Evolutionary conservation across 2,329 filamentous ascomycete genomes (phyloP), one percentile per base, ranked within the genome.

Genomic region (Dothideomycetes sp.): DNA sequence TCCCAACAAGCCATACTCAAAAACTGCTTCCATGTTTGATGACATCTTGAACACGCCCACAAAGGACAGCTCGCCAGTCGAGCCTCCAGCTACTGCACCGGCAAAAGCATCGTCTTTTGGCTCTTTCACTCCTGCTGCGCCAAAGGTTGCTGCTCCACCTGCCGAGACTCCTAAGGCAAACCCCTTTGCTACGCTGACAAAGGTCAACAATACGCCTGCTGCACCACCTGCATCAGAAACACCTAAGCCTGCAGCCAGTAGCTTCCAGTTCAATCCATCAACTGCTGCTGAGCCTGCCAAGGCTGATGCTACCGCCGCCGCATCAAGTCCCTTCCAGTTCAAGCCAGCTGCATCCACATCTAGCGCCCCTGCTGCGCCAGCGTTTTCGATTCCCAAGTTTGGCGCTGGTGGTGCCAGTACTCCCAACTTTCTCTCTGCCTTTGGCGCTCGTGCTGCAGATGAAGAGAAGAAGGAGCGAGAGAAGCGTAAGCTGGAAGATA

Each of bases 401-500:
- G 38, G 38, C 9, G 27, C 31, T 9, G 42, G 39, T n/a, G 38
- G 37, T 9, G 19, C 29, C 8, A 15, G 19, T 27, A 18, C 34
- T 15, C 9, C 38, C 17, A 55, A 63, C 42, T 68, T 69, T 48
- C 52, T 66, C 38, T 55, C 56, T 14, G 56, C 66, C 5, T 69
- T 70, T 45, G 56, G 58, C 18, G 46, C 46, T 27, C 51, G 54
- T 38, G 58, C 66, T 4, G 58, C 61, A 15, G 56, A 62, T 37
- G 53, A 55, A 22, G 59, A 61, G 35, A 62, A 64, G 33, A 59
- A 63, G 34, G 64, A 64, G 34, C 65, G 63, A 41, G 60, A 58
- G 40, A 68, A 68, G 51, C 63, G 66, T 36, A 70, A 68, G 51
- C 64, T 59, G 3, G 66, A 69, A 37, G 66, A 70, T 16, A 70